Base-by-base conservation (phyloP, 495 filamentous ascomycete species). In the Apodospora peruviana region DNA sequence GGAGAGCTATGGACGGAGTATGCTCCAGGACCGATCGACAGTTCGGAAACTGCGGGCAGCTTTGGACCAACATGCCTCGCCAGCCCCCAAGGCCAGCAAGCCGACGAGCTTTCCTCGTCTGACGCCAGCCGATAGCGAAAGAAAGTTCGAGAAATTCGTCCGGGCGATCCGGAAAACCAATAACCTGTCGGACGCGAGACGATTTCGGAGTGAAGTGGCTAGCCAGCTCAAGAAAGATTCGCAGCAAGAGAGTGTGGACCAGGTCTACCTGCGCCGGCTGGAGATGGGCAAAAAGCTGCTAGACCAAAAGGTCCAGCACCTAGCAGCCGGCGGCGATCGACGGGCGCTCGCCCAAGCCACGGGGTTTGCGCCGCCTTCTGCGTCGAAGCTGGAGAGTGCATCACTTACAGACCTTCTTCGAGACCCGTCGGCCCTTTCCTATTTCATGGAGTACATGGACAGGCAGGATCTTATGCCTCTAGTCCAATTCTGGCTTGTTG, bases 391-490 rank as follows among this genome's bases (percentile, higher is more conserved):
- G 19, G 82, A 87, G 48, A 85, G 84, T 55, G 80, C 84, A 8
- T 83, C 88, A 0, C 73, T 97, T 4, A 79, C 80, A 24, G 88
- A 97, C 21, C 69, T 97, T 18, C 76, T 99, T 48, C 85, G 90
- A 52, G 87, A 93, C 64, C 81, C 91, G 8, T 83, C 91, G 1
- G 91, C 90, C 5, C 73, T 97, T 14, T 96, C 91, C 10, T 99
- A 95, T 61, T 96, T 97, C 63, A 99, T 97, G 94, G 94, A 99
- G 59, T 96, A 90, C 63, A 96, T 97, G 94, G 94, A 99, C 64
- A 86, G 91, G 22, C 84, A 88, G 60, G 73, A 79, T 23, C 75
- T 94, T 5, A 90, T 96, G 83, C 77, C 84, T 12, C 68, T 96
- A 34, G 93, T 99, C 1, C 94, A 99, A 61, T 99, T 96, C 66